phyloP scores from a whole-genome alignment of 1,139 yeast genomes.

The Saccharomyces hybrid region DNA sequence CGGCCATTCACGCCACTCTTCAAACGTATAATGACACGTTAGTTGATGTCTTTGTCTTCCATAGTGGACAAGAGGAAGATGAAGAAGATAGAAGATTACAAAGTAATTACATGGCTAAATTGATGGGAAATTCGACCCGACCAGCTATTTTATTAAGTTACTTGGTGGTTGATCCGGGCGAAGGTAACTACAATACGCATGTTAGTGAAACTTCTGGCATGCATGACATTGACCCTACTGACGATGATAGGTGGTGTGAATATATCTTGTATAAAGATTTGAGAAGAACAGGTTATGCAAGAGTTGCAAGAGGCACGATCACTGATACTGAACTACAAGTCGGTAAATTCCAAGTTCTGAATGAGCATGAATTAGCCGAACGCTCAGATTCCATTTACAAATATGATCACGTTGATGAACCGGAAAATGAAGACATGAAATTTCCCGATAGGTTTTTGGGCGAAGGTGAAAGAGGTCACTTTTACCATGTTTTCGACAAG shows the following conservation, averaged over 20 bases:
- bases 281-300: conserved; percentile 86
- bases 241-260: conserved; percentile 98
- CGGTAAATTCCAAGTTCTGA: conserved; percentile 73
- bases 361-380: conserved; percentile 35
- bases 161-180: conserved; percentile 75
- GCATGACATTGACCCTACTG: conserved; percentile 88
- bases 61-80: conserved; percentile 97
- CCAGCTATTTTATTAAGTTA: conserved; percentile 83
- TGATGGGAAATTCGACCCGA: conserved; percentile 70
- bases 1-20: conserved; percentile 93
- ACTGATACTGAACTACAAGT: conserved; percentile 96
- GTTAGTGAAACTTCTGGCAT: conserved; percentile 78
- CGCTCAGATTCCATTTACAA: conserved; percentile 45
- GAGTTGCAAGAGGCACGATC: conserved; percentile 86
- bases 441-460: conserved; percentile 83
- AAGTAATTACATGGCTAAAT: conserved; percentile 62
- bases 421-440: conserved; percentile 46
- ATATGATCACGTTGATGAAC: conserved; percentile 47
- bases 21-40: conserved; percentile 72
- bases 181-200: conserved; percentile 87
- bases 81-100: conserved; percentile 87
- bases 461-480: conserved; percentile 91
- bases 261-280: conserved; percentile 82
- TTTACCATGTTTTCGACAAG: conserved; percentile 88
- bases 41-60: conserved; percentile 93